Evolutionary conservation across 140 eudicot species (phyloP).

Genomic region (Ambrosia hybrid): DNA sequence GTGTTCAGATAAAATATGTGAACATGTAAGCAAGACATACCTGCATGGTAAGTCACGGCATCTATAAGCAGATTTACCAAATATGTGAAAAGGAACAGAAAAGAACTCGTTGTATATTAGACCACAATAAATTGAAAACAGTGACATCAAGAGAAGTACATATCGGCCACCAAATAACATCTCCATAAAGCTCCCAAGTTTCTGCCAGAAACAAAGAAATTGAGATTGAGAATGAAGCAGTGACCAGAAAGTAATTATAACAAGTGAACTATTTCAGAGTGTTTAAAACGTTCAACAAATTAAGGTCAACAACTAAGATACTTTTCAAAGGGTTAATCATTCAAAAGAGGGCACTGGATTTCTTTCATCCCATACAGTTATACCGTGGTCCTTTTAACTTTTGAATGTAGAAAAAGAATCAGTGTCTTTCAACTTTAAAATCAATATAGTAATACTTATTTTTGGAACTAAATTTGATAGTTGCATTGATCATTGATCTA

Average conservation of each 20-base stretch:
- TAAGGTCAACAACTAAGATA: constrained; percentile 6
- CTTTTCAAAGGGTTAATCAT: background rate
- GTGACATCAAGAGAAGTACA: constrained; percentile 85
- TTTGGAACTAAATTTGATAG: background rate
- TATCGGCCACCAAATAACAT: constrained; percentile 98
- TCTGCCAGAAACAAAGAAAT: constrained; percentile 49
- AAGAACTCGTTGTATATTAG: constrained; percentile 93
- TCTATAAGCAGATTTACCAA: constrained; percentile 87
- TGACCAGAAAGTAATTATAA: background rate
- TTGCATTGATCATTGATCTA: constrained; percentile 3
- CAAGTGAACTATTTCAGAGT: background rate
- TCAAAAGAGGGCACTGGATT: background rate
- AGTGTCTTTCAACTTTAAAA: background rate
- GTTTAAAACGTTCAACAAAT: background rate
- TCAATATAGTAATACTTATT: background rate
- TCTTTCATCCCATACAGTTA: constrained; percentile 8
- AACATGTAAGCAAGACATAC: constrained; percentile 36
- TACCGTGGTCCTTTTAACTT: background rate
- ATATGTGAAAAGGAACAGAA: constrained; percentile 93
- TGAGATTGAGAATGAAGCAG: constrained; percentile 20
- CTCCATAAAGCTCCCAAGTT: constrained; percentile 99
- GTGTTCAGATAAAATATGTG: background rate
- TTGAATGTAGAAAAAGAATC: background rate
- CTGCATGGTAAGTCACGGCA: constrained; percentile 90
- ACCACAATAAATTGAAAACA: constrained; percentile 94